Evolutionary conservation across 2,329 filamentous ascomycete species (phyloP), one percentile per base, ranked within the genome.

Genomic region (Claviceps pusilla): DNA sequence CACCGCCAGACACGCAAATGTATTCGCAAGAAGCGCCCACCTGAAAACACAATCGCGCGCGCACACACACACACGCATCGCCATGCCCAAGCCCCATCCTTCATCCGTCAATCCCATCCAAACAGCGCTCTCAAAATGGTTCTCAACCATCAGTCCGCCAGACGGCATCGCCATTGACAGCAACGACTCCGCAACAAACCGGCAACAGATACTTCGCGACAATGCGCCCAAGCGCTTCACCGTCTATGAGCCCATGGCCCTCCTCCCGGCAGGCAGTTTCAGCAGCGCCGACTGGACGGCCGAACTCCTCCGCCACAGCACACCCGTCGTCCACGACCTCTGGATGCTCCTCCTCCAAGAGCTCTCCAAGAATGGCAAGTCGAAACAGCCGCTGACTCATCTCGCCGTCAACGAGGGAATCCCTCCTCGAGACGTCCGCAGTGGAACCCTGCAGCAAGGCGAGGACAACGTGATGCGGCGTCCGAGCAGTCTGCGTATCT

Each of bases 401-500:
- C 69, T 84, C 1, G 80, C 80, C 9, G 67, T 79, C 47, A 84
- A 83, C 60, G 76, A 80, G 57, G 78, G 79, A 0, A 84, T 84
- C 50, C 81, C 81, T 0, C 65, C 76, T 2, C 70, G 69, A 7
- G 63, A 65, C 19, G 48, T 28, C 43, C 43, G 31, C 4, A 31
- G 31, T 33, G 10, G 19, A n/a, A 46, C 37, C 12, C 43, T 7
- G 12, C 10, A 11, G 31, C 43, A 41, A 7, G 19, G 24, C 3
- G 60, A 63, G 19, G 78, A 84, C 59, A 95, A 95, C 64, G 70
- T 85, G 14, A 75, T 94, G 55, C 80, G 90, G 48, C 83, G 82
- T 50, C 91, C 91, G 0, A 78, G 75, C 46, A 78, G 83, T 19
- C 73, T 96, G 35, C 75, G 76, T 3, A 83, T 84, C 24, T 71